Evolutionary conservation across 192 early-diverging fungal genomes (phyloP).

Genomic region (Phlyctochytrium bullatum): DNA sequence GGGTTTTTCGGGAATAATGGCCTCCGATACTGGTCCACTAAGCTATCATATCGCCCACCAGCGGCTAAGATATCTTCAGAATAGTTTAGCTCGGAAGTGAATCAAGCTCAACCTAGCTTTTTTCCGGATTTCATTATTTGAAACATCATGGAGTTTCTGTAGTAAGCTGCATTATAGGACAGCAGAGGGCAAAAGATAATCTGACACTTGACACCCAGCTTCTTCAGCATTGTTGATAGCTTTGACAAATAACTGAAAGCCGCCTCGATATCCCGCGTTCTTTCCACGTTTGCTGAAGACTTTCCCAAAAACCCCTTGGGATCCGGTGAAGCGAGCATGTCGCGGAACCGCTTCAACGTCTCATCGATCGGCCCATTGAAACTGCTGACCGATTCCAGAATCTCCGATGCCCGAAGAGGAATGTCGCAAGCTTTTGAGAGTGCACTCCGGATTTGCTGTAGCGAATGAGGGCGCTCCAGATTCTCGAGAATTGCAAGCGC

Average conservation of each 20-base stretch:
- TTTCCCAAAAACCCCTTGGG: neutral
- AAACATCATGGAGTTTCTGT: slow-evolving; percentile 58
- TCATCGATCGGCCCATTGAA: neutral
- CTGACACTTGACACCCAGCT: slow-evolving; percentile 36
- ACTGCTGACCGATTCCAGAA: neutral
- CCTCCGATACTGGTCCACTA: slow-evolving; percentile 52
- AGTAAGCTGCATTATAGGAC: slow-evolving; percentile 58
- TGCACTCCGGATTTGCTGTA: neutral
- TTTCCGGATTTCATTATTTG: slow-evolving; percentile 51
- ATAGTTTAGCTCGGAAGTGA: slow-evolving; percentile 12
- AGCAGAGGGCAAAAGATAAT: slow-evolving; percentile 58
- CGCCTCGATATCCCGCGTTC: neutral
- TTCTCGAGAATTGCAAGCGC: neutral
- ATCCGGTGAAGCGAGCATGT: neutral
- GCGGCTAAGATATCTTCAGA: slow-evolving; percentile 60
- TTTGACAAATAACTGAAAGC: slow-evolving; percentile 8
- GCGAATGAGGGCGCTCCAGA: neutral
- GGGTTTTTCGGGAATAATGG: slow-evolving; percentile 41
- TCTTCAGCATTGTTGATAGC: slow-evolving; percentile 14
- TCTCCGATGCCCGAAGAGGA: neutral
- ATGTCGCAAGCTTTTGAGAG: neutral
- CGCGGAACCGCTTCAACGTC: neutral
- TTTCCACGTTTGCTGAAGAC: too few relatives aligned
- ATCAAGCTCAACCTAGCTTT: slow-evolving; percentile 25
- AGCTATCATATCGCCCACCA: slow-evolving; percentile 69